Base-by-base conservation (phyloP, 768 basidiomycete genomes). In the Tricholoma hemisulphureum region DNA sequence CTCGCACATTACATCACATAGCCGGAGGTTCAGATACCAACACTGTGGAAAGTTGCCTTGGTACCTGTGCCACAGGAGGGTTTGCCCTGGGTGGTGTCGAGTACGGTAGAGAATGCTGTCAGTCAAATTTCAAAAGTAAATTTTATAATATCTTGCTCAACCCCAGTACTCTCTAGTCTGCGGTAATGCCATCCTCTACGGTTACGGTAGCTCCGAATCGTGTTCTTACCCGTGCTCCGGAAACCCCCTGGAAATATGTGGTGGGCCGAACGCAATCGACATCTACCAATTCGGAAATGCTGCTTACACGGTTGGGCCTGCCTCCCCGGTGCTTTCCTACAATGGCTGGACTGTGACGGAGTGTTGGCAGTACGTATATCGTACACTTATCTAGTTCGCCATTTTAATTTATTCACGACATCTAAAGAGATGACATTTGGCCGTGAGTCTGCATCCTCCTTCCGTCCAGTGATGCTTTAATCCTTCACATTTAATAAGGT, bases 31-130 rank as follows among this genome's bases (percentile, higher is more conserved):
- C 55, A 14, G 16, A 49, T 46, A 54, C 37, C 52, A 60, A 54
- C 39, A 65, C 62, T 2, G 64, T 67, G 28, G 57, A 63, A 35
- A 59, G 37, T 28, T 67, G 66, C 37, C 56, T 67, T 34, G 64
- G 62, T 52, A 14, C 53, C 6, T 67, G 66, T 49, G 46, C 31
- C 28, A 54, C 56, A 23, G 32, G 29, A 13, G 62, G 61, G 24
- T 67, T 56, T 34, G 37, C 53, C 4, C 59, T 67, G 13, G 66
- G 52, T 14, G 66, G 64, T 4, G 39, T 67, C 14, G 66, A 67
- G 26, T 67, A 58, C 37, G 64, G 62, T 1, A 48, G 51, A 11
- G 65, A 67, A 58, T 67, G 67, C 26, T 66, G 67, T 66, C 16
- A 23, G 67, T 62, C 50, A 14, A 31, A 55, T 29, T 8, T 41